Base-by-base conservation (phyloP, 306 rosid species). In the Adenanthera pavonina region DNA sequence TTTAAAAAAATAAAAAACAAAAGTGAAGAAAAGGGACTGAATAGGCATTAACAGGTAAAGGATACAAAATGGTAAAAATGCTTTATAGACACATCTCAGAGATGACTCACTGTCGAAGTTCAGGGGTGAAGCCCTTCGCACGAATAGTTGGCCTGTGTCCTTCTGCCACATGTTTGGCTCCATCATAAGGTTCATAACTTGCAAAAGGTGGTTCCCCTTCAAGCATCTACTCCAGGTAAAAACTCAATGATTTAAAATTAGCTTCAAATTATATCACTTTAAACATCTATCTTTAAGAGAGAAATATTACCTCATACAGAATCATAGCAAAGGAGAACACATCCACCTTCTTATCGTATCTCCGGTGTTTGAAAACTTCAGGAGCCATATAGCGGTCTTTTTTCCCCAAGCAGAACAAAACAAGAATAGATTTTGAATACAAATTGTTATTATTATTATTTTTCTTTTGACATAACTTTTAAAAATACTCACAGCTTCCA, bases 301-400 rank as follows among this genome's bases (percentile, higher is more conserved):
- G 66, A 47, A 79, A 71, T 69, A 81, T 87, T 92, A 94, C 98
- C 98, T 94, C 98, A 49, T 91, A 94, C 59, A 94, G 82, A 83
- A 94, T 94, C 98, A 94, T 92, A 30, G 94, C 98, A 41, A 94
- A 92, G 44, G 98, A 94, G 92, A 94, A 94, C 70, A 94, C 98
- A 72, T 94, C 98, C 64, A 94, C 97, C 90, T 94, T 94, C 87
- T 92, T 94, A 76, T 94, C 98, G 67, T 94, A 94, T 84, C 81
- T 89, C 82, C 93, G 83, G 85, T 94, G 98, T 89, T 85, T 94
- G 74, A 94, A 88, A 84, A 94, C 98, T 90, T 94, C 98, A 15
- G 98, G 98, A 84, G 98, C 98, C 97, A 94, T 94, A 82, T 94
- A 94, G 69, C 97, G 98, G 78, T 94, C 98, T 94, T 79, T 83